A percentile compares a stretch with the other conserved stretches of the same genome.
These are phyloP conservation scores for Amanita rimosa DNA, from an alignment of 768 basidiomycete species.

Conservation along the genomic window DNA sequence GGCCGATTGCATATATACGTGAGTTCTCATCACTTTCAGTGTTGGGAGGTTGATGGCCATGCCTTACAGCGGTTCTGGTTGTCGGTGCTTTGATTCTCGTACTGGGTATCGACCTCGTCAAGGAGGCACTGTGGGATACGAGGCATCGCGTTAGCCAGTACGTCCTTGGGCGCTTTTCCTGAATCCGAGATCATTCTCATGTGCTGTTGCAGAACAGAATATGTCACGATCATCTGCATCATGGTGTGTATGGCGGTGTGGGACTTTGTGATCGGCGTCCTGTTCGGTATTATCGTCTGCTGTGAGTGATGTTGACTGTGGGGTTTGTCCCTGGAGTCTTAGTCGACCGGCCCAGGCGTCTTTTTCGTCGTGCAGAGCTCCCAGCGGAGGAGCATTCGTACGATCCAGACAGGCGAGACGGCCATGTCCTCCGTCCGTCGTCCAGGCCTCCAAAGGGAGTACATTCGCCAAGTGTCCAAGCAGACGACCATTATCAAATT, in stretches of 20 bases:
- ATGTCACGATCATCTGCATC: slow-evolving; percentile 76
- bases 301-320: slow-evolving; percentile 34
- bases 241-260: slow-evolving; percentile 88
- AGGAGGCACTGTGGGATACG: slow-evolving; percentile 96
- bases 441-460: slow-evolving; percentile 77
- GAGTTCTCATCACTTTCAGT: slow-evolving; percentile 18
- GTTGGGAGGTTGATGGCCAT: neutral
- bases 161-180: slow-evolving; percentile 9
- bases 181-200: neutral
- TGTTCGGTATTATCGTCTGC: slow-evolving; percentile 86
- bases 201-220: slow-evolving; percentile 42
- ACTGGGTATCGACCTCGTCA: slow-evolving; percentile 86
- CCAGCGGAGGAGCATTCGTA: slow-evolving; percentile 72
- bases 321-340: neutral
- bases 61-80: slow-evolving; percentile 67
- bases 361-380: slow-evolving; percentile 98
- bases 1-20: slow-evolving; percentile 90
- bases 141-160: slow-evolving; percentile 74
- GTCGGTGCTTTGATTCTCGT: slow-evolving; percentile 91
- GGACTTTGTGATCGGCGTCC: slow-evolving; percentile 91
- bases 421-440: slow-evolving; percentile 87
- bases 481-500: slow-evolving; percentile 84
- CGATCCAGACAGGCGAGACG: slow-evolving; percentile 71
- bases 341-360: slow-evolving; percentile 39
- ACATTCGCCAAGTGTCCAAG: slow-evolving; percentile 85